These are phyloP conservation scores for Ophiostoma australiae DNA, from an alignment of 2,329 filamentous ascomycete species.

Conservation along the genomic window DNA sequence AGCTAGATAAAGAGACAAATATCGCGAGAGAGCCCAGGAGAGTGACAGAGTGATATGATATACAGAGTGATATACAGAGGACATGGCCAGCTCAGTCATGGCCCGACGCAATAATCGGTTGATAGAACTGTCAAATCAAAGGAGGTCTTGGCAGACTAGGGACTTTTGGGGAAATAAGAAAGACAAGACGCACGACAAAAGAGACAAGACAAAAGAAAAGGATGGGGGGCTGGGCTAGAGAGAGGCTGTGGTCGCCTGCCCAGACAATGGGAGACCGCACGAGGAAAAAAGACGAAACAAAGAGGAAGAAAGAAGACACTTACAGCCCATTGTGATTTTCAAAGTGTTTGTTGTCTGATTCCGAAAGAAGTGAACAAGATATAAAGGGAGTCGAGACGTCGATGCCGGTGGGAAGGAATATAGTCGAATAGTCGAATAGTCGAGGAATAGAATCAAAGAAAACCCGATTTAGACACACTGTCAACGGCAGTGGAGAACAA, in stretches of 20 bases:
- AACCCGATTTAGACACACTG: not conserved
- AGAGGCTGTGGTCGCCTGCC: slow-evolving; percentile 5
- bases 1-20: not conserved
- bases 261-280: not conserved
- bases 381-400: not conserved
- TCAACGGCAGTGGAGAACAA: not conserved
- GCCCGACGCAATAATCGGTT: not conserved
- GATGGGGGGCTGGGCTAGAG: slow-evolving; percentile 1
- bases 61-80: not conserved
- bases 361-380: not conserved
- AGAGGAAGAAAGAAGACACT: not conserved
- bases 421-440: not conserved
- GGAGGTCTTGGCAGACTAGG: not conserved
- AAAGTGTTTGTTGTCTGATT: not conserved
- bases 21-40: not conserved
- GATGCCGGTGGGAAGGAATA: not conserved
- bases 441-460: not conserved
- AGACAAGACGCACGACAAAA: not conserved
- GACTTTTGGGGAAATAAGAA: not conserved
- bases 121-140: slow-evolving; percentile 7
- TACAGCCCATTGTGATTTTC: not conserved
- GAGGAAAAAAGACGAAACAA: not conserved
- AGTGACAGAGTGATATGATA: not conserved
- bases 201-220: not conserved
- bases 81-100: not conserved